A percentile compares a stretch with the other conserved stretches of the same genome.
These are phyloP conservation scores for Leptosphaerulina australis DNA, from an alignment of 2,329 filamentous ascomycete species.

Conservation along the genomic window DNA sequence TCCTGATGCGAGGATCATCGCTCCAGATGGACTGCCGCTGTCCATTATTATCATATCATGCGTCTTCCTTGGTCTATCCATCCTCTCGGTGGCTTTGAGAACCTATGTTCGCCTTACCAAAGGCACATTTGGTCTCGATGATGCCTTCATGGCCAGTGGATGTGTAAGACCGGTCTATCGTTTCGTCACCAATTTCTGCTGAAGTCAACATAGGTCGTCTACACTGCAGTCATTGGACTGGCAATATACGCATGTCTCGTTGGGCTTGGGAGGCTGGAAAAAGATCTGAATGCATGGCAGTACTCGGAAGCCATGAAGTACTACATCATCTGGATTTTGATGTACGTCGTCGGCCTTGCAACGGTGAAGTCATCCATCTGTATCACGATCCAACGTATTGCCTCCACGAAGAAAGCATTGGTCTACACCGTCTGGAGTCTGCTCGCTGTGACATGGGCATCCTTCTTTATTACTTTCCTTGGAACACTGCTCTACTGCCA, in stretches of 20 bases:
- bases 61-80: slow-evolving; percentile 24
- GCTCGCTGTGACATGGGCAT: slow-evolving; percentile 27
- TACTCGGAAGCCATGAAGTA: slow-evolving; percentile 27
- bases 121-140: slow-evolving; percentile 25
- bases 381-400: slow-evolving; percentile 34
- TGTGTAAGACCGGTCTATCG: slow-evolving; percentile 16
- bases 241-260: slow-evolving; percentile 25
- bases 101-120: slow-evolving; percentile 25
- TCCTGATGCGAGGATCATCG: slow-evolving; percentile 20
- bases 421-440: slow-evolving; percentile 24
- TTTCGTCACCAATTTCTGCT: background rate
- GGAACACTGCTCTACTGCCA: slow-evolving; percentile 29
- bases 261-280: slow-evolving; percentile 27
- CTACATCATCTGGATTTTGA: slow-evolving; percentile 36
- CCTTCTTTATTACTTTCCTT: slow-evolving; percentile 31
- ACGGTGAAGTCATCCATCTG: slow-evolving; percentile 33
- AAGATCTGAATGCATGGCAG: slow-evolving; percentile 31
- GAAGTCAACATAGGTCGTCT: slow-evolving; percentile 16
- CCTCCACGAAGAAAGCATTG: slow-evolving; percentile 25
- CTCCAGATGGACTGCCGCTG: slow-evolving; percentile 24
- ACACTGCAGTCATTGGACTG: slow-evolving; percentile 21
- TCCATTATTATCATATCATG: slow-evolving; percentile 25
- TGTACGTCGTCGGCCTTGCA: slow-evolving; percentile 31
- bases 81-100: slow-evolving; percentile 24
- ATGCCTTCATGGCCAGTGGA: slow-evolving; percentile 25